Evolutionary conservation across 2,329 filamentous ascomycete species (phyloP).

Genomic region (Atkinsonella hypoxylon): DNA sequence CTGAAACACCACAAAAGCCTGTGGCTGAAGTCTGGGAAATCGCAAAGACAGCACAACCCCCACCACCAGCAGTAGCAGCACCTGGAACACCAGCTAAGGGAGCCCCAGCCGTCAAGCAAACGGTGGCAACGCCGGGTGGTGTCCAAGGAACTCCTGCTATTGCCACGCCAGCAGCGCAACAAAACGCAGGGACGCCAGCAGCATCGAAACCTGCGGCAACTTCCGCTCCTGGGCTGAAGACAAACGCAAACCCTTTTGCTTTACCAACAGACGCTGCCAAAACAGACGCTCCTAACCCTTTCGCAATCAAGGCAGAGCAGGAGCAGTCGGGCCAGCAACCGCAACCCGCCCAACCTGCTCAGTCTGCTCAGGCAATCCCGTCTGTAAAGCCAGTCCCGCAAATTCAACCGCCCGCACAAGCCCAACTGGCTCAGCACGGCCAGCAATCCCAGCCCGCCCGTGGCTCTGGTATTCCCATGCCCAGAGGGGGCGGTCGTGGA

Average conservation of each 20-base stretch:
- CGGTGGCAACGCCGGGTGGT: constrained; percentile 6
- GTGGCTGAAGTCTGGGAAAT: constrained; percentile 80
- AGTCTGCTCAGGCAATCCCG: not conserved
- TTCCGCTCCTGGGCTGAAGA: not conserved
- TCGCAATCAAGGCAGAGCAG: constrained; percentile 5
- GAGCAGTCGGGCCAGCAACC: constrained; percentile 8
- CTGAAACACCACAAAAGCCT: constrained; percentile 73
- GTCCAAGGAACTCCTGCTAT: constrained; percentile 2
- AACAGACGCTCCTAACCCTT: constrained; percentile 3
- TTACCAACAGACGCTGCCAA: not conserved
- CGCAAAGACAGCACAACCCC: constrained; percentile 43
- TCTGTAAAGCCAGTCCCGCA: constrained; percentile 7
- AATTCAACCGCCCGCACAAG: constrained; percentile 7
- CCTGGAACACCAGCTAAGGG: constrained; percentile 9
- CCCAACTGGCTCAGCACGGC: constrained; percentile 5
- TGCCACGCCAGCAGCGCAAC: constrained; percentile 1
- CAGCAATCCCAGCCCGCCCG: constrained; percentile 13
- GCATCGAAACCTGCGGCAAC: constrained; percentile 10
- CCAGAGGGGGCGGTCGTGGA: constrained; percentile 28
- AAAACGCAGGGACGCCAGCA: constrained; percentile 4
- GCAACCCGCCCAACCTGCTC: not conserved
- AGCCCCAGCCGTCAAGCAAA: constrained; percentile 10
- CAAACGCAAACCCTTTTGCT: constrained; percentile 1
- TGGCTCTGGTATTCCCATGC: constrained; percentile 28
- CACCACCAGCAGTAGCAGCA: constrained; percentile 6